phyloP scores from a whole-genome alignment of 2,329 filamentous ascomycete genomes.

The Diplodia seriata region DNA sequence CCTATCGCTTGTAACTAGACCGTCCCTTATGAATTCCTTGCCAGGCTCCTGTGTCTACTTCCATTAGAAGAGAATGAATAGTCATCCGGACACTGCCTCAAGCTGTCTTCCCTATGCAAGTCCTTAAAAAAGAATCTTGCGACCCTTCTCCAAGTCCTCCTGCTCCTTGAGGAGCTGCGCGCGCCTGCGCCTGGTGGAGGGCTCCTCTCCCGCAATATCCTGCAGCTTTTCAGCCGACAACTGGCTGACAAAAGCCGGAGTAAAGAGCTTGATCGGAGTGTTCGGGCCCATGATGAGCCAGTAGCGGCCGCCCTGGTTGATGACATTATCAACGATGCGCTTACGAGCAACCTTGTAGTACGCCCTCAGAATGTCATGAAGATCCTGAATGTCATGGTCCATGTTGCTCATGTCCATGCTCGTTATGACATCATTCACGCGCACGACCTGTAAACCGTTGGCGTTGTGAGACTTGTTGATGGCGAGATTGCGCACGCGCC shows the following conservation, averaged over 20 bases:
- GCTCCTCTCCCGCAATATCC: conserved; percentile 65
- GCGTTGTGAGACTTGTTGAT: background rate
- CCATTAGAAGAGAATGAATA: no score
- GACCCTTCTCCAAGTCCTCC: conserved; percentile 51
- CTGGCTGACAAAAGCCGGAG: conserved; percentile 56
- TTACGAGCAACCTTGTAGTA: conserved; percentile 69
- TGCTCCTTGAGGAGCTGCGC: conserved; percentile 56
- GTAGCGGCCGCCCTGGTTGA: conserved; percentile 63
- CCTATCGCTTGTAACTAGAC: no score
- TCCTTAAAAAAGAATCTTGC: conserved; percentile 39
- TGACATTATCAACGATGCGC: conserved; percentile 69
- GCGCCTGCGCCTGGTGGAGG: conserved; percentile 50
- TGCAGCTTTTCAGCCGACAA: conserved; percentile 60
- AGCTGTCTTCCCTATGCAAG: background rate
- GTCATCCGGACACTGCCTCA: background rate
- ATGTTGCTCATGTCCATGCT: conserved; percentile 42
- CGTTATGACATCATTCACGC: conserved; percentile 4
- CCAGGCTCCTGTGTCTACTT: no score
- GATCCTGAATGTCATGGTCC: conserved; percentile 55
- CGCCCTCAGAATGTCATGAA: conserved; percentile 65
- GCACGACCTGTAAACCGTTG: background rate
- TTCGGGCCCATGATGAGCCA: conserved; percentile 58
- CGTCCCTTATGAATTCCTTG: no score
- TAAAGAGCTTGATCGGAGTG: conserved; percentile 63
- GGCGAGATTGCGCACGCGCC: background rate